phyloP scores from a whole-genome alignment of 2,329 filamentous ascomycete species.

The Monilinia fructicola region DNA sequence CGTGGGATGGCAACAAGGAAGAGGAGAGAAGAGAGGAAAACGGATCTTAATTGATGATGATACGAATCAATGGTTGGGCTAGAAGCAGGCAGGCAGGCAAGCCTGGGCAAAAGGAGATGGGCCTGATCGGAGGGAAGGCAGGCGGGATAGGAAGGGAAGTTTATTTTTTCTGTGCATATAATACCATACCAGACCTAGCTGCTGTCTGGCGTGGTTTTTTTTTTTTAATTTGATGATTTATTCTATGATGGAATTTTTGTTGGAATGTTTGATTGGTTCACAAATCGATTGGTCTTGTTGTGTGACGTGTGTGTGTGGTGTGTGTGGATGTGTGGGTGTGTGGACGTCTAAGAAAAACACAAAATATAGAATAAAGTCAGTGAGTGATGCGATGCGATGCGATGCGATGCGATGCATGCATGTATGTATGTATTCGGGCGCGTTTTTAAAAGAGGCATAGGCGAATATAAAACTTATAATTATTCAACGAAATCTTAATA shows the following conservation, averaged over 20 bases:
- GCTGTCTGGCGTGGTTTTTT: neutral
- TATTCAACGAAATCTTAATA: too few relatives aligned
- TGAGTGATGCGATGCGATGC: too few relatives aligned
- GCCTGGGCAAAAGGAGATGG: conserved; percentile 13
- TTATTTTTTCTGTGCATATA: conserved; percentile 17
- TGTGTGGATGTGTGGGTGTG: too few relatives aligned
- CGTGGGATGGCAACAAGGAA: neutral
- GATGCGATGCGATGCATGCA: too few relatives aligned
- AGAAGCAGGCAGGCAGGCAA: neutral
- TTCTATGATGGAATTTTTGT: neutral
- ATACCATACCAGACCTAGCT: conserved; percentile 11
- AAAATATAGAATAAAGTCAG: too few relatives aligned
- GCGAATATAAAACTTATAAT: too few relatives aligned
- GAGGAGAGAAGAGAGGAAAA: neutral
- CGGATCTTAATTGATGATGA: neutral
- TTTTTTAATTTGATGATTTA: neutral
- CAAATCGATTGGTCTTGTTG: too few relatives aligned
- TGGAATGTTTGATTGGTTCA: neutral
- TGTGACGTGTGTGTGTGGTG: too few relatives aligned
- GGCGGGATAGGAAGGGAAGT: neutral
- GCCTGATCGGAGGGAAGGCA: neutral
- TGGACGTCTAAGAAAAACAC: too few relatives aligned
- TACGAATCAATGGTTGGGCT: conserved; percentile 6
- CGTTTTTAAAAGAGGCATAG: too few relatives aligned
- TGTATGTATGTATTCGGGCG: too few relatives aligned